These are phyloP conservation scores for Panellus pusillus DNA, from an alignment of 768 basidiomycete species.

Conservation along the genomic window DNA sequence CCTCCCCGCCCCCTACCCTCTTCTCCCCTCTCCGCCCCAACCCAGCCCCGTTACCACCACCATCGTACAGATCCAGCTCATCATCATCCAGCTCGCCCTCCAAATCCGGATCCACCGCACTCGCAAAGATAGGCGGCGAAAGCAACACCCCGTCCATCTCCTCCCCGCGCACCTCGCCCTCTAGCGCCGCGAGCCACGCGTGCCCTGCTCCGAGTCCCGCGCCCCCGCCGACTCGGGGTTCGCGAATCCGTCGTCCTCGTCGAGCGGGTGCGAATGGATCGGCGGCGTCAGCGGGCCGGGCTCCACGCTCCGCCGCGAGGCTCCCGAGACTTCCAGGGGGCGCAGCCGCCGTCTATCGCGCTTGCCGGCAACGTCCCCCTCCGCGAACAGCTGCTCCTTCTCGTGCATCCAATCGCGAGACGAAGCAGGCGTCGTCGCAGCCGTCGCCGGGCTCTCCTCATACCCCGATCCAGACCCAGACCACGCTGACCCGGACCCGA, in stretches of 20 bases:
- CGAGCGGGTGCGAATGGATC: constrained; percentile 22
- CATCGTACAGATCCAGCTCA: constrained; percentile 9
- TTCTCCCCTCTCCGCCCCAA: not conserved
- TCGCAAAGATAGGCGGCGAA: constrained; percentile 18
- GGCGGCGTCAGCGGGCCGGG: constrained; percentile 7
- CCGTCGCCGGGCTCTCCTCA: constrained; percentile 15
- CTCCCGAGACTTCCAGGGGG: too few species aligned
- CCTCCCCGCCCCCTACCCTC: not conserved
- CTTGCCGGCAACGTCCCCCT: not conserved
- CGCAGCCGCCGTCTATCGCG: constrained; percentile 13
- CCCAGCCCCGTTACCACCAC: not conserved
- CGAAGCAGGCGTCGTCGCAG: constrained; percentile 16
- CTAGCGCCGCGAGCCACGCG: constrained; percentile 18
- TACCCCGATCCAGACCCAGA: not conserved
- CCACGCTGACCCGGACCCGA: constrained; percentile 3
- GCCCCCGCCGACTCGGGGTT: not conserved
- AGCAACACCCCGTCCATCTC: constrained; percentile 20
- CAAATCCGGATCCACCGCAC: constrained; percentile 1
- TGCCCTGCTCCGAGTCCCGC: not conserved
- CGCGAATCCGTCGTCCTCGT: constrained; percentile 15
- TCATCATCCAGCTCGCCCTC: constrained; percentile 13
- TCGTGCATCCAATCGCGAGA: not conserved
- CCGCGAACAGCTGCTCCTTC: not conserved
- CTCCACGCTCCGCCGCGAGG: not conserved
- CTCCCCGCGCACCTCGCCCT: constrained; percentile 18